Evolutionary conservation across 2,329 filamentous ascomycete genomes (phyloP).

Genomic region (Raffaelea ambrosiae): DNA sequence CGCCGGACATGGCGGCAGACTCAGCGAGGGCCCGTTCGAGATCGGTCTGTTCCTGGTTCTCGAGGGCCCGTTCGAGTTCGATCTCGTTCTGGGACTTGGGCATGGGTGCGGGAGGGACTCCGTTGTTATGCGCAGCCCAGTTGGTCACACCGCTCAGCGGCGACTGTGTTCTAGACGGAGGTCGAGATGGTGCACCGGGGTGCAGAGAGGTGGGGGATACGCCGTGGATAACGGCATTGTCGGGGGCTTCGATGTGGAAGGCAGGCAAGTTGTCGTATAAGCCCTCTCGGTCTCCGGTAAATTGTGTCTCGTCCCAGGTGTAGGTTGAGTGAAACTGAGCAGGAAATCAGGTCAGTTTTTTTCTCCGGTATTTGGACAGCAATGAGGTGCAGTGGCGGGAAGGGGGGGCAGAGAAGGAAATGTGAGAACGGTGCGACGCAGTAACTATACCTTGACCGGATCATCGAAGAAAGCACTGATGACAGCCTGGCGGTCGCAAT

Average conservation of each 20-base stretch:
- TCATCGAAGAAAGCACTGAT: conserved; percentile 45
- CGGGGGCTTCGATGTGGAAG: conserved; percentile 48
- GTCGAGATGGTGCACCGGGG: conserved; percentile 45
- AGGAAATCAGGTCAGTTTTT: conserved; percentile 10
- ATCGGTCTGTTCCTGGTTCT: conserved; percentile 43
- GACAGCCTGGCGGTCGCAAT: conserved; percentile 38
- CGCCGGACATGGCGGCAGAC: conserved; percentile 44
- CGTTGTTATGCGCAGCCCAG: conserved; percentile 30
- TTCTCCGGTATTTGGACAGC: too few species aligned
- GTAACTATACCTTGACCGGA: conserved; percentile 30
- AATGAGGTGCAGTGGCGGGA: too few species aligned
- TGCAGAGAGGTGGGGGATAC: conserved; percentile 33
- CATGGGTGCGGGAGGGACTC: conserved; percentile 16
- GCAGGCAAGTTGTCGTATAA: conserved; percentile 23
- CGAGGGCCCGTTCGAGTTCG: conserved; percentile 38
- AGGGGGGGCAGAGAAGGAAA: background rate
- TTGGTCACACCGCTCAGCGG: conserved; percentile 45
- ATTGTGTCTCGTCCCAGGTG: conserved; percentile 47
- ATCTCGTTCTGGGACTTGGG: conserved; percentile 38
- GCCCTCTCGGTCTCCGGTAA: conserved; percentile 44
- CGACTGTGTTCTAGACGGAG: conserved; percentile 53
- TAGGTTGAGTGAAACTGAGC: conserved; percentile 39
- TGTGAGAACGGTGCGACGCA: conserved; percentile 10
- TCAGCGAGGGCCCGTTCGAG: conserved; percentile 47
- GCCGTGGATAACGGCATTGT: conserved; percentile 35